Evolutionary conservation across 306 rosid genomes (phyloP).

Genomic region (Citrullus mucosospermus): DNA sequence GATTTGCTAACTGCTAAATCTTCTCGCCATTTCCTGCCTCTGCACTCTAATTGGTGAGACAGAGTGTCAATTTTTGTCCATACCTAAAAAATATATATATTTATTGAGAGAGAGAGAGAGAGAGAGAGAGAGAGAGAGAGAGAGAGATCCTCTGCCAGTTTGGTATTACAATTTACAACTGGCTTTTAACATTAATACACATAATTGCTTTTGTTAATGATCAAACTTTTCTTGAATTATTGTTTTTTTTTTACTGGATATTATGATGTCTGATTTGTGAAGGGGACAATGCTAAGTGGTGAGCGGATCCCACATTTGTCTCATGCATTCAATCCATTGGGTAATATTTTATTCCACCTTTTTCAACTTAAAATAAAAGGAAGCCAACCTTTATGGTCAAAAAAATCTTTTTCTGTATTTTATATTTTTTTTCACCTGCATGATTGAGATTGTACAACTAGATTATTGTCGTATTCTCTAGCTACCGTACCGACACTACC

Average conservation of each 20-base stretch:
- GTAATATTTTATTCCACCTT: not conserved
- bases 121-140: not conserved
- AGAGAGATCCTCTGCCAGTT: not conserved
- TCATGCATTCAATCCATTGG: constrained; percentile 8
- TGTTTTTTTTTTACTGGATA: not conserved
- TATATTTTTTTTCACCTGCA: not conserved
- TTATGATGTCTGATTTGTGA: not conserved
- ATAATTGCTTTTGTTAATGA: not conserved
- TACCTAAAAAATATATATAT: not conserved
- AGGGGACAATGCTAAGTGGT: constrained; percentile 17
- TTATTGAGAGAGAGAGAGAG: not conserved
- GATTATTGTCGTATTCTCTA: not conserved
- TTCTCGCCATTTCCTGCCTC: not conserved
- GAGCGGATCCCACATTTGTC: constrained; percentile 28
- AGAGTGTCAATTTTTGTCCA: not conserved
- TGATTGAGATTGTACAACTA: constrained; percentile 6
- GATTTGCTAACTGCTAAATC: not conserved
- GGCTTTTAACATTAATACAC: not conserved
- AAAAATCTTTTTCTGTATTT: not conserved
- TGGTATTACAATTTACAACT: not conserved
- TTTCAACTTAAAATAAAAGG: not conserved
- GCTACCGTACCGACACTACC: constrained; percentile 6
- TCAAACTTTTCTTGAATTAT: not conserved
- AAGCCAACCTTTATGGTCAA: not conserved
- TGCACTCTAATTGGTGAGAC: constrained; percentile 3